Base-by-base conservation (phyloP, 148 eudicot species). In the Rhododendron simsii region DNA sequence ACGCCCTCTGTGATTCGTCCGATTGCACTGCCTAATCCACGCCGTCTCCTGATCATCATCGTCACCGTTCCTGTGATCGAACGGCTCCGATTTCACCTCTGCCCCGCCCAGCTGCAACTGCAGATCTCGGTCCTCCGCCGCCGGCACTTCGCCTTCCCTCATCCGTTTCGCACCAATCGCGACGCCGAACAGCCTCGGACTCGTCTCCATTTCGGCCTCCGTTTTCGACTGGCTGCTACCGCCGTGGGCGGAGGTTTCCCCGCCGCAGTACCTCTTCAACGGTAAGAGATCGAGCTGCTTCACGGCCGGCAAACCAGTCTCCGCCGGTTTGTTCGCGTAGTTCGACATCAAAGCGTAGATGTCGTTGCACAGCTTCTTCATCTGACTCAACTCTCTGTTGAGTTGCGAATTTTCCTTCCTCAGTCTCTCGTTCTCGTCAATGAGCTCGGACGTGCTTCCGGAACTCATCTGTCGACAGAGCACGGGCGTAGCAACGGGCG, bases 341-440 rank as follows among this genome's bases (percentile, higher is more conserved):
- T 82, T 91, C 2, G 97, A 92, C 98, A 97, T 94, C 74, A 95
- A 35, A 4, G 85, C 45, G 65, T 92, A 97, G 2, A 97, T 97
- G 61, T 92, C 94, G 87, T 88, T 90, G 78, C 98, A 95, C 3
- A 97, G 69, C 21, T 74, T 87, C 87, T 94, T 97, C 99, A 97
- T 93, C 26, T 91, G 93, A 26, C 87, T 86, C 84, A 97, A 81
- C 87, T 97, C 98, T 82, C 82, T 88, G 86, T 89, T 94, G 23
- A 97, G 93, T 84, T 92, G 91, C 74, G 84, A 0, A 81, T 95
- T 97, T 86, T 94, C 96, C 75, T 88, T 93, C 79, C 84, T 92
- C 53, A 97, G 69, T 67, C 94, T 87, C 88, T 93, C 98, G 84
- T 95, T 95, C 85, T 97, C 98, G 44, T 93, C 98, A 1, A 89